A percentile compares a stretch with the other conserved stretches of the same genome.
phyloP scores from a whole-genome alignment of 2,329 filamentous ascomycete species.

The Chaetomium olivaceum region DNA sequence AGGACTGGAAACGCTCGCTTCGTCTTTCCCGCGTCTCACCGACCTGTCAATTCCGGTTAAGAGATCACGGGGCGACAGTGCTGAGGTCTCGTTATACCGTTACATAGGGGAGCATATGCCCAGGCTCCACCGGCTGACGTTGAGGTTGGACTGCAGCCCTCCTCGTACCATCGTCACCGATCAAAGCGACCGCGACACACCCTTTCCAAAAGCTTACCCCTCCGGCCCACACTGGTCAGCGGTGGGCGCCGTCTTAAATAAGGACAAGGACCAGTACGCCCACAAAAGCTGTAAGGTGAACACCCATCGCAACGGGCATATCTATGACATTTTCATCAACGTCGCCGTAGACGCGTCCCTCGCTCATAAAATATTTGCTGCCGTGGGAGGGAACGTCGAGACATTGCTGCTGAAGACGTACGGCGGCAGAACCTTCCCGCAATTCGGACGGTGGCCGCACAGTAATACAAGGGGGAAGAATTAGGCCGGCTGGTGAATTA shows the following conservation, averaged over 20 bases:
- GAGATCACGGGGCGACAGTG: not conserved
- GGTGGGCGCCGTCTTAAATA: not conserved
- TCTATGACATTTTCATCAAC: constrained; percentile 1
- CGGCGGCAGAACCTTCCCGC: not conserved
- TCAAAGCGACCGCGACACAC: not conserved
- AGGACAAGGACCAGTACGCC: not conserved
- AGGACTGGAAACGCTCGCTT: not conserved
- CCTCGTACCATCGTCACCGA: not conserved
- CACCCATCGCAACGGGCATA: not conserved
- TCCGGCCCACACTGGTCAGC: not conserved
- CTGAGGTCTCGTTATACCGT: not conserved
- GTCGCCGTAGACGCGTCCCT: not conserved
- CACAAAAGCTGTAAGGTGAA: not conserved
- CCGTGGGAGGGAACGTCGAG: not conserved
- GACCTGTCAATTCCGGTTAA: not conserved
- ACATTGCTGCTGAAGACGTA: not conserved
- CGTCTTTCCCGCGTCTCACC: not conserved
- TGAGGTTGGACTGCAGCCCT: not conserved
- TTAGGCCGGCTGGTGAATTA: too few species aligned
- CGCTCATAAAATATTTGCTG: not conserved
- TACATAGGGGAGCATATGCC: not conserved
- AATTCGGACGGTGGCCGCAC: too few species aligned
- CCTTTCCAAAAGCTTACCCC: not conserved
- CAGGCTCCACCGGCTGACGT: not conserved
- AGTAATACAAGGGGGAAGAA: too few species aligned